A percentile compares a stretch with the other conserved stretches of the same genome.
These are phyloP conservation scores for Mycena alexandri DNA, from an alignment of 768 basidiomycete species.

Conservation along the genomic window DNA sequence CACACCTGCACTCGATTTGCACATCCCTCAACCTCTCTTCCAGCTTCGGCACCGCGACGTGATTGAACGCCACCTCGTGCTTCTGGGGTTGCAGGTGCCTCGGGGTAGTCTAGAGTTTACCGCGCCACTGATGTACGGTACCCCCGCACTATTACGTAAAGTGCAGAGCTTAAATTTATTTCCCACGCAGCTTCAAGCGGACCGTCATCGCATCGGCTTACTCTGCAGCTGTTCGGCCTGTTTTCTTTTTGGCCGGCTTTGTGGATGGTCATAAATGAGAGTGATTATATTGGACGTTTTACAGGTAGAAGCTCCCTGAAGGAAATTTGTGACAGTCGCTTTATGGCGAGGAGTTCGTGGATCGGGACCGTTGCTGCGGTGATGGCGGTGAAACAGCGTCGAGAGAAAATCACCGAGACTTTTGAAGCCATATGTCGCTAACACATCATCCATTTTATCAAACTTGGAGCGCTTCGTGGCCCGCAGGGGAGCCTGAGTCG, in stretches of 20 bases:
- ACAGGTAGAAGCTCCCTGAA: constrained; percentile 19
- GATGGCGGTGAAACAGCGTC: neutral
- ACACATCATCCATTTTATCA: constrained; percentile 5
- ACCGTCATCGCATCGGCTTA: no score
- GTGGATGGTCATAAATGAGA: constrained; percentile 36
- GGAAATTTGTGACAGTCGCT: constrained; percentile 15
- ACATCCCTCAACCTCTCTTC: neutral
- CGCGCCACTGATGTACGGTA: no score
- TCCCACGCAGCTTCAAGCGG: no score
- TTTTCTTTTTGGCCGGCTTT: constrained; percentile 6
- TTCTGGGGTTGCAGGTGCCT: constrained; percentile 28
- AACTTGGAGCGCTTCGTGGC: constrained; percentile 1
- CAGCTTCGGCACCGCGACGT: neutral
- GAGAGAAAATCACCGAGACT: constrained; percentile 3
- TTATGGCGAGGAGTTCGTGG: neutral
- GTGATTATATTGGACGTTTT: constrained; percentile 36
- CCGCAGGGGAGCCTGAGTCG: neutral
- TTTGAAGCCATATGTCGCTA: neutral
- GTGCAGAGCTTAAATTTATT: no score
- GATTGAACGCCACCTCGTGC: neutral
- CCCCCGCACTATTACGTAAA: no score
- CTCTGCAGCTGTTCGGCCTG: constrained; percentile 14
- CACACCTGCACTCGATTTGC: constrained; percentile 6
- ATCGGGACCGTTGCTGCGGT: neutral
- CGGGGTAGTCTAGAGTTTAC: no score